Evolutionary conservation across 441 rosid species (phyloP), one percentile per base, ranked within the genome.

Genomic region (Bocquillonia castaneifolia): DNA sequence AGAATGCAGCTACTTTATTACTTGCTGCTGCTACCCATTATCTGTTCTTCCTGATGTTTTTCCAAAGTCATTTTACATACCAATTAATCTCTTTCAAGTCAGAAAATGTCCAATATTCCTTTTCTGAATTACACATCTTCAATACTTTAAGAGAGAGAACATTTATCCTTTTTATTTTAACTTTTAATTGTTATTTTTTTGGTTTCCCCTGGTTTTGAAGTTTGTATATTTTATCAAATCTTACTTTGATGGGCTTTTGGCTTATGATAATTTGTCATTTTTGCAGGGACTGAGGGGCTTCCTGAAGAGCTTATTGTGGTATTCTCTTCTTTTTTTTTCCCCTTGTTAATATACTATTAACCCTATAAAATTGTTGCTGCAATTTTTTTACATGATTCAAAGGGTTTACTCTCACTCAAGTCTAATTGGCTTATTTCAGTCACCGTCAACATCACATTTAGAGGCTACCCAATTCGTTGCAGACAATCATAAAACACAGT

Each of bases 371-470:
- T 1, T 17, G 61, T 15, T n/a, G 12, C 2, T 70, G 32, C 29
- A 36, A 17, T 18, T 45, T 10, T n/a, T 53, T 47, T 22, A 32
- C n/a, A n/a, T 61, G n/a, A 23, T 73, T 75, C 60, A 45, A 52
- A 56, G 44, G 47, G 20, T 66, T 50, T 69, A 58, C 37, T 52
- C 73, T 68, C 36, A 69, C 67, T 67, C 63, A 45, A 62, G n/a
- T 72, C 45, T 70, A 40, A 6, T 80, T 56, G 22, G 50, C 71
- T 77, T 66, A 32, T 51, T 64, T 52, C 83, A 94, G 99, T 83
- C 78, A 68, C 98, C 97, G n/a, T 81, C 98, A 73, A 92, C 99
- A 69, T 90, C 98, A 54, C 97, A 94, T 84, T 78, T 92, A 75
- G 99, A 87, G 80, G 92, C 99, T 74, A 85, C 97, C 74, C 96